Conservation (phyloP, 176 grass and related monocot species). For the Musa beccarii region DNA sequence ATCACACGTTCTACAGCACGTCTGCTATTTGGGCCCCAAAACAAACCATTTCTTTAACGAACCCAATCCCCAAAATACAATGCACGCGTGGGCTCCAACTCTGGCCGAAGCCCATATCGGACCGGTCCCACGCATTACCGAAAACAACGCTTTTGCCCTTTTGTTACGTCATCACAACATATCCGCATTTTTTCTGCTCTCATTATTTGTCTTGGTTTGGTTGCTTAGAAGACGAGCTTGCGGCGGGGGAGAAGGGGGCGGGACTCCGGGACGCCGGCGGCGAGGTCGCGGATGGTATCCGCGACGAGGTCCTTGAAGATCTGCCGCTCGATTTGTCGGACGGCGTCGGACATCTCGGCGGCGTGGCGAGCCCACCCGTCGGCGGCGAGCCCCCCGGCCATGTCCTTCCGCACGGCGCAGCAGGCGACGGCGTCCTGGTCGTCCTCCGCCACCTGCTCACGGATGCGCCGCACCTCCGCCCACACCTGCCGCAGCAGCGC, state of each 20-base stretch:
- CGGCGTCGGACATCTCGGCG: conserved; percentile 1
- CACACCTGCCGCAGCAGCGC: conserved; percentile 40
- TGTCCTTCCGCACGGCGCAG: conserved; percentile 52
- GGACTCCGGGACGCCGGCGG: not conserved
- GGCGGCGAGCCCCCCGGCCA: conserved; percentile 19
- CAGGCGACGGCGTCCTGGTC: conserved; percentile 22
- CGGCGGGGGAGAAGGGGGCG: not conserved
- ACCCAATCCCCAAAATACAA: too few species aligned
- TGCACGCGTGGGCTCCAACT: too few species aligned
- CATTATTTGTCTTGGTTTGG: not conserved
- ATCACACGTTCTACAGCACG: too few species aligned
- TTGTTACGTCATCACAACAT: not conserved
- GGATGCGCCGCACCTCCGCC: conserved; percentile 35
- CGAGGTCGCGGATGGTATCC: conserved; percentile 4
- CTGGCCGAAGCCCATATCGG: not conserved
- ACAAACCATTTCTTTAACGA: too few species aligned
- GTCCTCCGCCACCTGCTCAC: conserved; percentile 29
- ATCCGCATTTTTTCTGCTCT: not conserved
- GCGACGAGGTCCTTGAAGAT: conserved; percentile 14
- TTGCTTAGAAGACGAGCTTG: conserved; percentile 3
- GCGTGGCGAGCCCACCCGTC: conserved; percentile 5
- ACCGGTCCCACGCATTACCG: too few species aligned
- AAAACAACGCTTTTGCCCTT: not conserved
- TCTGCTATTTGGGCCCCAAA: too few species aligned
- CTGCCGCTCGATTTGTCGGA: conserved; percentile 4